phyloP scores from a whole-genome alignment of 176 grass and related monocot genomes.

The Oryza meridionalis region DNA sequence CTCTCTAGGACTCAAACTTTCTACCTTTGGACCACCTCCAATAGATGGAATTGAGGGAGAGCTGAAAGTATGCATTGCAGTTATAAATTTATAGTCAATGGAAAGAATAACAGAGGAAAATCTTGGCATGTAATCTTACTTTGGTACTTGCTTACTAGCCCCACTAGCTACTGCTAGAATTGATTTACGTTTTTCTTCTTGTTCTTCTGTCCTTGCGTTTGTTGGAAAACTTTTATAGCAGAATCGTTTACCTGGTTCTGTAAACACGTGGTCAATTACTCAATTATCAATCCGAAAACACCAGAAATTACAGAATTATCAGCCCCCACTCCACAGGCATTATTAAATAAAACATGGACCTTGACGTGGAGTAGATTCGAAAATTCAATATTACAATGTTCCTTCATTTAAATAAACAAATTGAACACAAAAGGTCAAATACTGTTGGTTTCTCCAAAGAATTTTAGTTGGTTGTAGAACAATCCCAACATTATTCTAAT shows the following conservation, averaged over 20 bases:
- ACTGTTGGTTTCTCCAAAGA: conserved; percentile 21
- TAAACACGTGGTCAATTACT: conserved; percentile 38
- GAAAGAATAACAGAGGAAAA: conserved; percentile 26
- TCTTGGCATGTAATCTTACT: conserved; percentile 48
- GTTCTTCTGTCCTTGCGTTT: conserved; percentile 92
- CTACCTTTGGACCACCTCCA: conserved; percentile 77
- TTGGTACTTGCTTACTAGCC: conserved; percentile 65
- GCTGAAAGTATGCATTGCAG: conserved; percentile 44
- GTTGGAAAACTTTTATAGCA: conserved; percentile 87
- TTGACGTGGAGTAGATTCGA: conserved; percentile 3
- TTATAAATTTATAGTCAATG: background rate
- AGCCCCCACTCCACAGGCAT: conserved; percentile 2
- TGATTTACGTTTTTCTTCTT: conserved; percentile 88
- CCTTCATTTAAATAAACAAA: conserved; percentile 18
- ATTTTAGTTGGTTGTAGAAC: conserved; percentile 12
- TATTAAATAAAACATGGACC: conserved; percentile 29
- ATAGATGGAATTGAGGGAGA: conserved; percentile 60
- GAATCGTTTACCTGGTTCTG: conserved; percentile 63
- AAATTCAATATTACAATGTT: conserved; percentile 20
- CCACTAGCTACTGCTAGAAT: conserved; percentile 77
- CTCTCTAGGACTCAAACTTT: conserved; percentile 95
- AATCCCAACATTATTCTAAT: conserved; percentile 31
- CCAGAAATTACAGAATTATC: conserved; percentile 13
- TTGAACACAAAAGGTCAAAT: conserved; percentile 3
- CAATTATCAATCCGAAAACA: conserved; percentile 37